Conservation (phyloP, 2,329 filamentous ascomycete genomes). For the Graphilbum sp. region DNA sequence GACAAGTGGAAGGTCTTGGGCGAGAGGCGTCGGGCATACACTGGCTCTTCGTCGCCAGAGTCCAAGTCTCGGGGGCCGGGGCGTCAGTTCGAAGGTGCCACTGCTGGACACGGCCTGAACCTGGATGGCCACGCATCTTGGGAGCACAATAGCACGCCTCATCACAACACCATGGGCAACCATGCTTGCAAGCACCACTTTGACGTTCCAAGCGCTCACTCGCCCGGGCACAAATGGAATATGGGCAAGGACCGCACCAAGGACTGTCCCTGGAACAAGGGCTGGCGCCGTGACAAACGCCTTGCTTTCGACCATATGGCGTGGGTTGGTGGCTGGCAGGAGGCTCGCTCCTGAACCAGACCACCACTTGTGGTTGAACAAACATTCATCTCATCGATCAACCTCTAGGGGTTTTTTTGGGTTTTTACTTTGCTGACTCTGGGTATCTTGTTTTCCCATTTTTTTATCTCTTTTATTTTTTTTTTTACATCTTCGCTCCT, state of each 20-base stretch:
- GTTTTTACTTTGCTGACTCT: constrained; percentile 13
- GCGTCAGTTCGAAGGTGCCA: constrained; percentile 31
- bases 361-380: constrained; percentile 46
- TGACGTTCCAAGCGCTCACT: constrained; percentile 7
- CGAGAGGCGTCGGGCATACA: constrained; percentile 59
- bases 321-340: constrained; percentile 89
- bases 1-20: constrained; percentile 89
- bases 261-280: constrained; percentile 41
- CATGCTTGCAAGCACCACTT: constrained; percentile 10
- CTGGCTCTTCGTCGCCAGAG: constrained; percentile 28
- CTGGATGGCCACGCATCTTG: no score
- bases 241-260: constrained; percentile 29
- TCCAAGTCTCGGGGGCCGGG: no score
- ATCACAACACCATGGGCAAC: constrained; percentile 8
- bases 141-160: constrained; percentile 23
- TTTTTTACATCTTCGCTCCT: constrained; percentile 9
- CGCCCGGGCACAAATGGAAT: constrained; percentile 17
- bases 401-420: no score
- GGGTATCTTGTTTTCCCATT: constrained; percentile 8
- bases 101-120: constrained; percentile 30
- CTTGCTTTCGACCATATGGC: constrained; percentile 65
- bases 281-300: constrained; percentile 44
- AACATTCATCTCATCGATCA: constrained; percentile 2
- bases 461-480: constrained; percentile 4
- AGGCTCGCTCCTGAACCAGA: constrained; percentile 24